Evolutionary conservation across 2,329 filamentous ascomycete species (phyloP).

Genomic region (Aschersonia sp.): DNA sequence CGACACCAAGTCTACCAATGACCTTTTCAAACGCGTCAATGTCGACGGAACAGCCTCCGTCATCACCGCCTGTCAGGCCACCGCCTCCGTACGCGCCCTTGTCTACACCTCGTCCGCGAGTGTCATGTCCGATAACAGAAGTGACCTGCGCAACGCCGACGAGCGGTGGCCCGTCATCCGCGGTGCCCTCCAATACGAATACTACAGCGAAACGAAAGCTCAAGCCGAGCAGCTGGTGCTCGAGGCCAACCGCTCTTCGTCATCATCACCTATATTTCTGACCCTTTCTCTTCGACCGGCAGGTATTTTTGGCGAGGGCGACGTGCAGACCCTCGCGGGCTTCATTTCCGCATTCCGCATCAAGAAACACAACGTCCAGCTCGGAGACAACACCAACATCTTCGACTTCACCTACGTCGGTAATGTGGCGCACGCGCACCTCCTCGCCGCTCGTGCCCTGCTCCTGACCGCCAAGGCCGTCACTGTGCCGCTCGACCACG

Average conservation of each 20-base stretch:
- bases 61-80: constrained; percentile 53
- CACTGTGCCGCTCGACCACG: constrained; percentile 52
- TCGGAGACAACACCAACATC: constrained; percentile 54
- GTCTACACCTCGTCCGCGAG: constrained; percentile 88
- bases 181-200: constrained; percentile 57
- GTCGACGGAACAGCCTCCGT: constrained; percentile 73
- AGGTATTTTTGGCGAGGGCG: constrained; percentile 83
- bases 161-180: constrained; percentile 68
- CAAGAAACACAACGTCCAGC: constrained; percentile 60
- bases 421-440: constrained; percentile 61
- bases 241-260: constrained; percentile 48
- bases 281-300: constrained; percentile 52
- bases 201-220: constrained; percentile 75
- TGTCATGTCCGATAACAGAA: constrained; percentile 68
- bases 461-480: constrained; percentile 42
- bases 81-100: constrained; percentile 50
- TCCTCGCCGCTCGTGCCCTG: constrained; percentile 64
- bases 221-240: constrained; percentile 73
- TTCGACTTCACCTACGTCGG: constrained; percentile 53
- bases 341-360: constrained; percentile 58
- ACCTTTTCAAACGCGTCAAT: constrained; percentile 68
- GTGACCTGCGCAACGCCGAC: constrained; percentile 70
- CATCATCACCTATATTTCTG: constrained; percentile 19
- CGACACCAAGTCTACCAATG: constrained; percentile 36
- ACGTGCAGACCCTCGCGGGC: constrained; percentile 60